A percentile compares a stretch with the other conserved stretches of the same genome.
Evolutionary conservation across 2,329 filamentous ascomycete species (phyloP).

Genomic region (Chaetomium olivaceum): DNA sequence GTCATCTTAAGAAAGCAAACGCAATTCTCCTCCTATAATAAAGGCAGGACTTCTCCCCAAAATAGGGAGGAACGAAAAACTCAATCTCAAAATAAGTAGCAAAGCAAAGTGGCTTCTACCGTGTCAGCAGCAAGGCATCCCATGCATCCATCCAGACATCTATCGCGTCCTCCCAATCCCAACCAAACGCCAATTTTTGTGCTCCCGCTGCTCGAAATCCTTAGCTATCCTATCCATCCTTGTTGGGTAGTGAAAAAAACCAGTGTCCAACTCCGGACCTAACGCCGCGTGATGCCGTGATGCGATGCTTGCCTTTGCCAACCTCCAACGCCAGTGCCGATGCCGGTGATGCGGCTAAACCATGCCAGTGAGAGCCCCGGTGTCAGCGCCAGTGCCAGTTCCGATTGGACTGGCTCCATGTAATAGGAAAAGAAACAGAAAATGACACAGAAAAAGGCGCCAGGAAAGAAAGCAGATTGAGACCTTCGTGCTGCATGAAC

Average conservation of each 20-base stretch:
- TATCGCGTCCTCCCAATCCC: neutral
- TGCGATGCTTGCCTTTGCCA: neutral
- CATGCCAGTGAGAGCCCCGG: too few species aligned
- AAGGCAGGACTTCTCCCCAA: neutral
- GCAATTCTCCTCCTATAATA: neutral
- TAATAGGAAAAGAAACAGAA: neutral
- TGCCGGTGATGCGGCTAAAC: neutral
- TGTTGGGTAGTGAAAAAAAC: neutral
- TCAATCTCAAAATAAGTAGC: neutral
- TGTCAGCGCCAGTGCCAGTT: neutral
- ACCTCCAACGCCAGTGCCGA: neutral
- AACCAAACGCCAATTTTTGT: neutral
- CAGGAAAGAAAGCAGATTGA: neutral
- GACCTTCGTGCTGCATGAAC: neutral
- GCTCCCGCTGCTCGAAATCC: neutral
- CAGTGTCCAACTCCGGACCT: neutral
- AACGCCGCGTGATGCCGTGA: neutral
- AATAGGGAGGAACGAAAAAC: neutral
- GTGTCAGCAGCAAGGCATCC: neutral
- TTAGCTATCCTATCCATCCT: conserved; percentile 7
- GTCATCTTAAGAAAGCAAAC: neutral
- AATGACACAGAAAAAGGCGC: neutral
- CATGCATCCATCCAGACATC: neutral
- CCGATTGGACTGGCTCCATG: neutral
- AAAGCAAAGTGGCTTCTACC: neutral